Base-by-base conservation (phyloP, 225 moss, liverwort and hornwort genomes). In the Bryoerythrophyllum caledonicum region DNA sequence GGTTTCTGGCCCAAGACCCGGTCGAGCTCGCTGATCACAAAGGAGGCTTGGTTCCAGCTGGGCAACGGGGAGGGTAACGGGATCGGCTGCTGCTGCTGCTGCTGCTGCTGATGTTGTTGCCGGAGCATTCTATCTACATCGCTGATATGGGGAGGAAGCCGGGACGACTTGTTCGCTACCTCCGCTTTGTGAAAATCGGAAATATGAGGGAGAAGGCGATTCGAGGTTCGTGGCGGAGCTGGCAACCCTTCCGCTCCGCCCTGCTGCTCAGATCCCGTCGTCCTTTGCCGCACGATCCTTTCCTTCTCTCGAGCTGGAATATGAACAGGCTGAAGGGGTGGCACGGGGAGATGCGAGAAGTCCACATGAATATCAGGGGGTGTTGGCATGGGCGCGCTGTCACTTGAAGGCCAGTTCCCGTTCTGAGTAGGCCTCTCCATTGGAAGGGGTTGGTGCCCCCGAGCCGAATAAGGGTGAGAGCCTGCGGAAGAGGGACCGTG, bases 11-110 rank as follows among this genome's bases (percentile, higher is more conserved):
- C 83, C 78, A 86, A 26, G 21, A 86, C 81, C 19, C 86, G 72
- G 37, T 83, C 83, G 25, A 86, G 86, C 75, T 86, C 86, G 37
- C 86, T 86, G 28, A 86, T 83, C 63, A 86, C 86, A 68, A 86
- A 86, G n/a, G 80, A 82, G 17, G 86, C 65, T 59, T 86, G 80
- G 21, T 80, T 86, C 86, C 86, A 86, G 72, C 63, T 80, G 19
- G 83, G 83, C 24, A 69, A 55, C 17, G 86, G 78, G 14, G 83
- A 41, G 21, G 86, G 83, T 63, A 52, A 52, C n/a, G 32, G n/a
- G 8, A 86, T 56, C 16, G 52, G 71, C 37, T 78, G 86, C n/a
- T 86, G 86, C 60, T 80, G 86, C n/a, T 86, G 86, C 60, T 44
- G 44, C 14, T 14, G 44, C 44, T 44, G 44, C 13, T 44, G 44